Evolutionary conservation across 768 basidiomycete species (phyloP).

Genomic region (Podaxis mareebaensis): DNA sequence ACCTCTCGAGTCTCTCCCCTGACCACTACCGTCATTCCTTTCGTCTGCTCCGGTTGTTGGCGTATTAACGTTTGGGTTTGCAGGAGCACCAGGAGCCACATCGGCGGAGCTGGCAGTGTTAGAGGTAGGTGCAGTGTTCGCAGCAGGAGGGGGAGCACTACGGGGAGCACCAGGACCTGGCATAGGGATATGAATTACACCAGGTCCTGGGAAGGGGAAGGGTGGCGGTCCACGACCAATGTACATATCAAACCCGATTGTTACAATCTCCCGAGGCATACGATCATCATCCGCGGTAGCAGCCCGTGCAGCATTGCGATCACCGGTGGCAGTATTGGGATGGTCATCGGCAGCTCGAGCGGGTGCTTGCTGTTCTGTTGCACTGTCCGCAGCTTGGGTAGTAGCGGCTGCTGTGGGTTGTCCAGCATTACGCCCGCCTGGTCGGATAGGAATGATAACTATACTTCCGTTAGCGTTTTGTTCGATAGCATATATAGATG

Average conservation of each 20-base stretch:
- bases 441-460: background rate
- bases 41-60: background rate
- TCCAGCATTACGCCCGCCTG: background rate
- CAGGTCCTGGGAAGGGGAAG: background rate
- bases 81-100: background rate
- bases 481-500: background rate
- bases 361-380: background rate
- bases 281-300: background rate
- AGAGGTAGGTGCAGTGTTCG: background rate
- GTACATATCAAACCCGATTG: slow-evolving; percentile 44
- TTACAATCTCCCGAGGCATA: slow-evolving; percentile 26
- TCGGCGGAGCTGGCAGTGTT: background rate
- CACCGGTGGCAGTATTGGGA: background rate
- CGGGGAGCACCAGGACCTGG: background rate
- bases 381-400: background rate
- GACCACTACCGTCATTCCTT: background rate
- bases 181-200: background rate
- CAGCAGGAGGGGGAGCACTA: background rate
- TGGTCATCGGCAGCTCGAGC: background rate
- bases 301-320: background rate
- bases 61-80: background rate
- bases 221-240: slow-evolving; percentile 22
- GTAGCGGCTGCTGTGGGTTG: background rate
- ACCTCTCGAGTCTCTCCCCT: background rate
- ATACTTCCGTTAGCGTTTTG: background rate